Percentiles rank a stretch among this genome's conserved stretches.
These are phyloP conservation scores for Lyophyllum semitale DNA, from an alignment of 768 basidiomycete species.

Conservation along the genomic window DNA sequence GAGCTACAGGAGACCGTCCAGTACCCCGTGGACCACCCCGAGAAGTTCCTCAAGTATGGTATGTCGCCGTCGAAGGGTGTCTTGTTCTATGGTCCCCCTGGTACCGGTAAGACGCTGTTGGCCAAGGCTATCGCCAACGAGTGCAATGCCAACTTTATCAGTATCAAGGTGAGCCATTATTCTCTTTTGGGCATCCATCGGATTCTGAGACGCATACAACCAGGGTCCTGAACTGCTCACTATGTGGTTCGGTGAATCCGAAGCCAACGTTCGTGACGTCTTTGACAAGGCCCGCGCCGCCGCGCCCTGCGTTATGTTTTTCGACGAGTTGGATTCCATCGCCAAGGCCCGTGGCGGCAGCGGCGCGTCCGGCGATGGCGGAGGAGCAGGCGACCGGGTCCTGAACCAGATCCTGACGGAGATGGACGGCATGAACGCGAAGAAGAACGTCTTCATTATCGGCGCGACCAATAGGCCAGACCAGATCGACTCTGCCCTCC, in stretches of 20 bases:
- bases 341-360: slow-evolving; percentile 95
- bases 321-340: slow-evolving; percentile 98
- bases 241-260: slow-evolving; percentile 99
- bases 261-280: slow-evolving; percentile 98
- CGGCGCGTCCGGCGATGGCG: slow-evolving; percentile 79
- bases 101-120: slow-evolving; percentile 98
- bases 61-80: slow-evolving; percentile 99
- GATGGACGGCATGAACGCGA: slow-evolving; percentile 98
- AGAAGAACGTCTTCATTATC: slow-evolving; percentile 99
- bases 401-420: slow-evolving; percentile 96
- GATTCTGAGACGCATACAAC: slow-evolving; percentile 15
- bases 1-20: slow-evolving; percentile 99
- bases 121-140: slow-evolving; percentile 99
- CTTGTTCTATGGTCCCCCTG: slow-evolving; percentile 98
- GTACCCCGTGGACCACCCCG: slow-evolving; percentile 99
- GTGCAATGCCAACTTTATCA: slow-evolving; percentile 99
- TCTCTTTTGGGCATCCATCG: not conserved
- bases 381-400: slow-evolving; percentile 97
- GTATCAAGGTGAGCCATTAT: slow-evolving; percentile 73
- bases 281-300: slow-evolving; percentile 99
- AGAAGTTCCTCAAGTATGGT: slow-evolving; percentile 99
- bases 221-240: slow-evolving; percentile 96
- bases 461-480: slow-evolving; percentile 97
- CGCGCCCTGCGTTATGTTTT: slow-evolving; percentile 99
- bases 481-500: slow-evolving; percentile 89